Percentiles rank a stretch among this genome's conserved stretches.
Conservation (phyloP, 352 stramenopile genomes). For the Globisporangium acanthophoron region DNA sequence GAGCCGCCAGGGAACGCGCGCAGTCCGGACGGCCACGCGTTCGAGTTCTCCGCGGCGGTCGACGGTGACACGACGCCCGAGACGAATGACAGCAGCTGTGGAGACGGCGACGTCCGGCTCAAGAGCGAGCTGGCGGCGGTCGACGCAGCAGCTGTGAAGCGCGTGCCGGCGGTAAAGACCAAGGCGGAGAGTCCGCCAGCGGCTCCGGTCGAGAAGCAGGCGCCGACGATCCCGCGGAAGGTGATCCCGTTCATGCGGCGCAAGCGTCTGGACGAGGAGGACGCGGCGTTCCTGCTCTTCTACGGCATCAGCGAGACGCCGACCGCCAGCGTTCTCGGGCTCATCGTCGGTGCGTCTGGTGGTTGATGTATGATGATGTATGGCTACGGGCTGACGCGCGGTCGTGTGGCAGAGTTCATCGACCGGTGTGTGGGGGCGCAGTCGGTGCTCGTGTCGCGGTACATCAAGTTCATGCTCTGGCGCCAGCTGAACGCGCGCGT, state of each 20-base stretch:
- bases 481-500: conserved; percentile 40
- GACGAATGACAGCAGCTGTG: conserved; percentile 7
- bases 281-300: conserved; percentile 67
- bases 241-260: conserved; percentile 13
- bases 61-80: conserved; percentile 13
- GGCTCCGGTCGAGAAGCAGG: not conserved
- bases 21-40: not conserved
- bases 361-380: not conserved
- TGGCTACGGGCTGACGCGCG: not conserved
- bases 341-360: conserved; percentile 47
- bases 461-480: conserved; percentile 50
- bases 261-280: conserved; percentile 46
- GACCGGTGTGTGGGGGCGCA: conserved; percentile 26
- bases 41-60: not conserved
- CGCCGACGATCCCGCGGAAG: conserved; percentile 1
- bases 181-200: not conserved
- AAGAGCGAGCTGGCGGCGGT: conserved; percentile 5
- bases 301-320: conserved; percentile 48
- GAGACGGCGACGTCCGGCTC: conserved; percentile 5
- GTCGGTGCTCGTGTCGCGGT: conserved; percentile 22
- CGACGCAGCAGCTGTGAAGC: not conserved
- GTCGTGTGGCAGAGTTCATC: conserved; percentile 42
- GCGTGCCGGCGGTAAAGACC: not conserved
- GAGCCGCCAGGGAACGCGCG: not conserved
- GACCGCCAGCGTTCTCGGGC: conserved; percentile 35